Evolutionary conservation across 495 filamentous ascomycete species (phyloP).

Genomic region (Platismatia glauca): DNA sequence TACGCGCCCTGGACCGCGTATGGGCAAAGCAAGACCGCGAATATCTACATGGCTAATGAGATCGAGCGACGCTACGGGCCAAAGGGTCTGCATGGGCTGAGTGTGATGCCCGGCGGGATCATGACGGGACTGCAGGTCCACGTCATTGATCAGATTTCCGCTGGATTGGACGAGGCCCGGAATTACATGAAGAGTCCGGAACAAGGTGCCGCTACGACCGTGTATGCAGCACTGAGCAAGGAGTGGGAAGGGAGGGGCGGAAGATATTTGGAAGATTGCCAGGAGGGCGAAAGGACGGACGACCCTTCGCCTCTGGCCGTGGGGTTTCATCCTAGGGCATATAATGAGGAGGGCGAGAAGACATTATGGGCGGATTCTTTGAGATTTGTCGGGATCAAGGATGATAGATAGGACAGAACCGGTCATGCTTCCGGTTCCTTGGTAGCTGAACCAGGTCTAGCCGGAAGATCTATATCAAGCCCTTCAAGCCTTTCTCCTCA

Average conservation of each 20-base stretch:
- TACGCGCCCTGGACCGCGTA: slow-evolving; percentile 36
- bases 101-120: slow-evolving; percentile 37
- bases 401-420: slow-evolving; percentile 7
- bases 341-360: slow-evolving; percentile 30
- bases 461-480: neutral
- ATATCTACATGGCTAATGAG: slow-evolving; percentile 37
- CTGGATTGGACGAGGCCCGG: slow-evolving; percentile 13
- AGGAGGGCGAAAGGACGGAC: slow-evolving; percentile 21
- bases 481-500: neutral
- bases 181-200: slow-evolving; percentile 29
- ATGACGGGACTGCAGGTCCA: slow-evolving; percentile 23
- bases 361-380: slow-evolving; percentile 32
- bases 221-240: slow-evolving; percentile 34
- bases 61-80: slow-evolving; percentile 34
- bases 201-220: slow-evolving; percentile 36
- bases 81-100: slow-evolving; percentile 32
- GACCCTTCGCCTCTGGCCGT: neutral
- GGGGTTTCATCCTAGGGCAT: slow-evolving; percentile 29
- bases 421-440: neutral
- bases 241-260: slow-evolving; percentile 34
- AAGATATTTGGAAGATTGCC: slow-evolving; percentile 33
- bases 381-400: slow-evolving; percentile 28
- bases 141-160: slow-evolving; percentile 21
- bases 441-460: neutral
- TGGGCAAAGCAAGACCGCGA: slow-evolving; percentile 34